Base-by-base conservation (phyloP, 1,284 basidiomycete species). In the Rugosomyces carneus region DNA sequence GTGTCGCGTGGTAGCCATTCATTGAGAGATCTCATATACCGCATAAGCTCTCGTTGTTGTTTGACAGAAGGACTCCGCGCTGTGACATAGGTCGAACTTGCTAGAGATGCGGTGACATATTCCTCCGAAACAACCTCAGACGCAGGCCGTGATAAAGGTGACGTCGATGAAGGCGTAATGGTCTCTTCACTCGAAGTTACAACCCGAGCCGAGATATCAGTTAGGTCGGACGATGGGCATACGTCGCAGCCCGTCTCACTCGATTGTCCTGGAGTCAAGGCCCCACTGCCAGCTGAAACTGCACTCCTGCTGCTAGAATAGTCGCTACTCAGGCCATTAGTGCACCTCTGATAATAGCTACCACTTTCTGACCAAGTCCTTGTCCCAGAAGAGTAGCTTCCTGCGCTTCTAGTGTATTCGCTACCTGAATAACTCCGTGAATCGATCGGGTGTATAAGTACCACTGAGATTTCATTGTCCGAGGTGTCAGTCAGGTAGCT, bases 1-100 rank as follows among this genome's bases (percentile, higher is more conserved):
- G 87, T 85, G 58, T 89, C 86, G 21, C 78, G 72, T 47, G 73
- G 79, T 11, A 89, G 65, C 87, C 86, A 89, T 39, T 76, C 72
- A 53, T 89, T 89, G 27, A 89, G 66, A 2, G 70, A 72, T 40
- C 73, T 57, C 76, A 89, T 80, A 55, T 89, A 89, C 35, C 80
- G 67, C 76, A 88, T 84, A 36, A 89, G 68, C 57, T 87, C 84
- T 19, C 81, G 73, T 52, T 87, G 84, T 54, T 89, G 86, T 40
- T 85, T 59, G 23, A 65, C 58, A 4, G 64, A 67, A 27, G 54
- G 61, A 27, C 62, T 61, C 16, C 60, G 54, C 0, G 67, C 69
- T 1, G 69, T 68, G 20, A 64, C 53, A 50, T 70, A 74, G n/a
- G n/a, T n/a, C 0, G 65, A 65, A 52, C 65, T 70, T 11, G 59